Evolutionary conservation across 2,329 filamentous ascomycete species (phyloP).

Genomic region (Hymenoscyphus infarciens): DNA sequence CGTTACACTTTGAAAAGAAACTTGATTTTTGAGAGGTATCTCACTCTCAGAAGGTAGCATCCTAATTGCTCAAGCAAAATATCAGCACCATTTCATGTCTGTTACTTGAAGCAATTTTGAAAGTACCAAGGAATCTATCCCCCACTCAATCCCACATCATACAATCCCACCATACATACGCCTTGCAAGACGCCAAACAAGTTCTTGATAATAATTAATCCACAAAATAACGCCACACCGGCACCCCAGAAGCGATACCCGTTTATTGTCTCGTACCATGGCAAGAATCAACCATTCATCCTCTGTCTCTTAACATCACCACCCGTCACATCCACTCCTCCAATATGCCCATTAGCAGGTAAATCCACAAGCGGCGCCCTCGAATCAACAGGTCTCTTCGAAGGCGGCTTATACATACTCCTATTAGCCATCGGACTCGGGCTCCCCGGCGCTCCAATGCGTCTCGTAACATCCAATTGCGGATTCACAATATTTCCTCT

Average conservation of each 20-base stretch:
- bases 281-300: conserved; percentile 22
- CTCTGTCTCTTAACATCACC: conserved; percentile 35
- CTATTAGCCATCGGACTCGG: conserved; percentile 56
- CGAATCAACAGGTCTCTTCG: conserved; percentile 36
- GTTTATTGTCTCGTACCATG: neutral
- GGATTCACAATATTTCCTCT: conserved; percentile 46
- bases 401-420: conserved; percentile 55
- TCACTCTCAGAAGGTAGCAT: neutral
- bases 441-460: conserved; percentile 56
- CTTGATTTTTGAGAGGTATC: neutral
- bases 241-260: neutral
- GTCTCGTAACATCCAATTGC: conserved; percentile 50
- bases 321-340: conserved; percentile 15
- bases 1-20: neutral
- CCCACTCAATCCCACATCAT: neutral
- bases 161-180: conserved; percentile 6
- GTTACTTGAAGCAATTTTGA: neutral
- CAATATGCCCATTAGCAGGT: conserved; percentile 29
- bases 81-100: neutral
- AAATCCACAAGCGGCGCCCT: conserved; percentile 32
- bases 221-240: conserved; percentile 11
- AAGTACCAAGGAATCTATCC: neutral
- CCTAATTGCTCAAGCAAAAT: neutral
- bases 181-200: neutral
- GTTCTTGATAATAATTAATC: conserved; percentile 10